Conservation (phyloP, 2,329 filamentous ascomycete genomes). For the Penicillium expansum region DNA sequence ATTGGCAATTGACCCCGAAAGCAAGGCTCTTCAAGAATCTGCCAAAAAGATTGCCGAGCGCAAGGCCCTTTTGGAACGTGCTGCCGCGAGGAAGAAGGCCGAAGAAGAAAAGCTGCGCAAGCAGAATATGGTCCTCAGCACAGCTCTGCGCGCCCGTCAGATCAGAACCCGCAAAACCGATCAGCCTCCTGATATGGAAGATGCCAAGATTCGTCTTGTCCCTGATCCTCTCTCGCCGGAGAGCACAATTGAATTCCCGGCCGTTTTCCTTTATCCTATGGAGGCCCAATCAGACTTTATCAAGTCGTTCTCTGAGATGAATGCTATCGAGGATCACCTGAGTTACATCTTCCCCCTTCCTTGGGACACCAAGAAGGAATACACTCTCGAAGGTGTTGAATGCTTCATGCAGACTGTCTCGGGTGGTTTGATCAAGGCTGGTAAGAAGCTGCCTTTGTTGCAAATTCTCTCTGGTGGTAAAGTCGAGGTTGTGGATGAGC, state of each 20-base stretch:
- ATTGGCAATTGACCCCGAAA: constrained; percentile 67
- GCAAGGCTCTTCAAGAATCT: constrained; percentile 64
- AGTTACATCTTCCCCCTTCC: constrained; percentile 82
- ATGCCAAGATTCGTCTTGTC: constrained; percentile 67
- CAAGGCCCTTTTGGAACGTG: constrained; percentile 55
- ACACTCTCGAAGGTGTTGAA: constrained; percentile 66
- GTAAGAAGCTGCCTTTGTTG: constrained; percentile 75
- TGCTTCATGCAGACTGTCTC: constrained; percentile 82
- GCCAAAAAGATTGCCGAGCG: constrained; percentile 62
- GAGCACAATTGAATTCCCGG: constrained; percentile 71
- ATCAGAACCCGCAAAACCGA: constrained; percentile 66
- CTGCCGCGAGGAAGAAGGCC: constrained; percentile 56
- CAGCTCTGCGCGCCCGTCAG: constrained; percentile 66
- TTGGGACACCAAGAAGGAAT: constrained; percentile 73
- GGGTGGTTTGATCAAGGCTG: constrained; percentile 83
- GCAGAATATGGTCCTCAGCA: constrained; percentile 61
- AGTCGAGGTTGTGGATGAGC: constrained; percentile 81
- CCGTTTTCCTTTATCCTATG: constrained; percentile 80
- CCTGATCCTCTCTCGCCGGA: constrained; percentile 71
- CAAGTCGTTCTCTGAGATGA: constrained; percentile 77
- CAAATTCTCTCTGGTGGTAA: constrained; percentile 73
- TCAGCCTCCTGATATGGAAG: constrained; percentile 81
- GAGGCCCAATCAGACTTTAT: constrained; percentile 84
- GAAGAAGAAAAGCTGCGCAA: constrained; percentile 47
- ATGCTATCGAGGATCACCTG: constrained; percentile 73